Percentiles rank a stretch among this genome's conserved stretches.
Conservation (phyloP, 257 asterid genomes). For the Hygrophila difformis region DNA sequence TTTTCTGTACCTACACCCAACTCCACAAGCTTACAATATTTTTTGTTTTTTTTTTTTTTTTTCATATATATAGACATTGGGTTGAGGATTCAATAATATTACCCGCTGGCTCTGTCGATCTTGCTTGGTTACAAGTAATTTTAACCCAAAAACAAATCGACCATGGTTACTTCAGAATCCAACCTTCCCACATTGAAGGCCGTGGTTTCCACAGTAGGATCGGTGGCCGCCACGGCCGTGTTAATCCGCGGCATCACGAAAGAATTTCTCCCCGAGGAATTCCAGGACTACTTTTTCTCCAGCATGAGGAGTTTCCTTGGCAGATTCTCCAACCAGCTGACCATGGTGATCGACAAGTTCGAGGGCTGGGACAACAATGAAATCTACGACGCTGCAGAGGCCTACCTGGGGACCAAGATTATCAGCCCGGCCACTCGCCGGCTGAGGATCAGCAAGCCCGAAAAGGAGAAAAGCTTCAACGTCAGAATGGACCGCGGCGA, state of each 20-base stretch:
- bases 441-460: constrained; percentile 50
- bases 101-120: too few relatives aligned
- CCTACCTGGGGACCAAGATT: constrained; percentile 39
- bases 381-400: constrained; percentile 49
- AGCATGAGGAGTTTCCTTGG: constrained; percentile 25
- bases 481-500: constrained; percentile 37
- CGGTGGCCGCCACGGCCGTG: constrained; percentile 47
- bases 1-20: too few relatives aligned
- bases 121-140: too few relatives aligned
- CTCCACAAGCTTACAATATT: too few relatives aligned
- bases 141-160: too few relatives aligned
- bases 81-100: too few relatives aligned
- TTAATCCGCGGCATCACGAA: constrained; percentile 35
- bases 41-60: too few relatives aligned
- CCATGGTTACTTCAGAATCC: too few relatives aligned
- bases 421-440: constrained; percentile 35
- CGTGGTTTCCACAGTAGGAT: constrained; percentile 36
- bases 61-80: too few relatives aligned
- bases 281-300: constrained; percentile 35
- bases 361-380: constrained; percentile 43
- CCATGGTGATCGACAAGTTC: constrained; percentile 51
- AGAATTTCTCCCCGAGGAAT: constrained; percentile 34
- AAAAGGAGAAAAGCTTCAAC: constrained; percentile 33
- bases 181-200: constrained; percentile 36
- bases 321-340: constrained; percentile 40